phyloP scores from a whole-genome alignment of 352 stramenopile genomes.

The Phytophthora podocarpi region DNA sequence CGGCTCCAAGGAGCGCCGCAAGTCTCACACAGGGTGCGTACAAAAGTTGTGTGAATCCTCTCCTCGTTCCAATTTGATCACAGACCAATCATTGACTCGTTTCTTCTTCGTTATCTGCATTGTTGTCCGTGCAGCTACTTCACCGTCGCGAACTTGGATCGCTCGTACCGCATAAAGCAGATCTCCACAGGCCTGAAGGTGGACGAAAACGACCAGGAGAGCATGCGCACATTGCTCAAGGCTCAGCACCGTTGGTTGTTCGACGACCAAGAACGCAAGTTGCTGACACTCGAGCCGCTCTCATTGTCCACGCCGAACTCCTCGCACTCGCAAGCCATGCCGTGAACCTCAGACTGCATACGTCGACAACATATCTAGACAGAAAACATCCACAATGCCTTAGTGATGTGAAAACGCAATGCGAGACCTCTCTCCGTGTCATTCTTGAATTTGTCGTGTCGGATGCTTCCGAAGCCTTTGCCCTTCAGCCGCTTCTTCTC shows the following conservation, averaged over 20 bases:
- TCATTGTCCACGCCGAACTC: constrained; percentile 39
- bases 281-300: constrained; percentile 63
- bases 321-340: background rate
- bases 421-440: background rate
- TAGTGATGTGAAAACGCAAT: constrained; percentile 19
- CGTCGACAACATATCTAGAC: constrained; percentile 16
- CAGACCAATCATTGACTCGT: background rate
- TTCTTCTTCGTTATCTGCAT: background rate
- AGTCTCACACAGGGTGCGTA: constrained; percentile 62
- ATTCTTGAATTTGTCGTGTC: constrained; percentile 24
- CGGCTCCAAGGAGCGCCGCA: constrained; percentile 46
- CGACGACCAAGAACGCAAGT: constrained; percentile 66
- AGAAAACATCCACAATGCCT: constrained; percentile 8
- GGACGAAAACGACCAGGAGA: constrained; percentile 67
- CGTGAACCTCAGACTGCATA: constrained; percentile 18
- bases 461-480: constrained; percentile 4
- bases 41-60: too few species aligned
- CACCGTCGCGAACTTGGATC: constrained; percentile 70
- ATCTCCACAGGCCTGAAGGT: constrained; percentile 59
- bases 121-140: constrained; percentile 47
- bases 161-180: constrained; percentile 57
- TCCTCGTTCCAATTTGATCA: background rate
- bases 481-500: background rate
- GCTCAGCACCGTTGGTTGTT: constrained; percentile 76
- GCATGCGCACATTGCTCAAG: constrained; percentile 72